Conservation (phyloP, 371 early-diverging fungal genomes). For the Mucor piriformis region DNA sequence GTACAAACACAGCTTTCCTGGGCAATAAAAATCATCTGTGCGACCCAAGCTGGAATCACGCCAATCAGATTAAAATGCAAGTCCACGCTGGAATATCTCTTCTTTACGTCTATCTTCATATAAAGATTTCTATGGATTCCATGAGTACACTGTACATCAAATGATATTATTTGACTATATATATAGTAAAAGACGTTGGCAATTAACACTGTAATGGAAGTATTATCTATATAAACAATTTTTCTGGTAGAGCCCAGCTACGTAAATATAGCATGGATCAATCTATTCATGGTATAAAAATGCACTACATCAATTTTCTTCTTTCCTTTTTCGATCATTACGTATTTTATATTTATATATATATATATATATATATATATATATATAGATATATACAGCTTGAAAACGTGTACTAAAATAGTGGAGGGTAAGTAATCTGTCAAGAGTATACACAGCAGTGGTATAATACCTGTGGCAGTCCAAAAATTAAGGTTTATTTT, state of each 20-base stretch:
- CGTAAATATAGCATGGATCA: no score
- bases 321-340: no score
- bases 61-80: background rate
- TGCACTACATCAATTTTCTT: no score
- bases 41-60: background rate
- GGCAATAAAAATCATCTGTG: background rate
- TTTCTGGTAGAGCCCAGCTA: no score
- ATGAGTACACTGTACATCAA: background rate
- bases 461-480: no score
- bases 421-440: background rate
- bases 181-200: no score
- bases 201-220: background rate
- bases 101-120: background rate
- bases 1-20: background rate
- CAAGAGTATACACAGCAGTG: no score
- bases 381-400: background rate
- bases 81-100: conserved; percentile 8
- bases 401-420: background rate
- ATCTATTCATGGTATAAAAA: no score
- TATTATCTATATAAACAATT: background rate
- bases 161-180: background rate
- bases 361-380: background rate
- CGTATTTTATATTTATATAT: background rate
- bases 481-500: no score
- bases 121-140: background rate